Evolutionary conservation across 2,329 filamentous ascomycete genomes (phyloP).

Genomic region (Monilinia fructicola): DNA sequence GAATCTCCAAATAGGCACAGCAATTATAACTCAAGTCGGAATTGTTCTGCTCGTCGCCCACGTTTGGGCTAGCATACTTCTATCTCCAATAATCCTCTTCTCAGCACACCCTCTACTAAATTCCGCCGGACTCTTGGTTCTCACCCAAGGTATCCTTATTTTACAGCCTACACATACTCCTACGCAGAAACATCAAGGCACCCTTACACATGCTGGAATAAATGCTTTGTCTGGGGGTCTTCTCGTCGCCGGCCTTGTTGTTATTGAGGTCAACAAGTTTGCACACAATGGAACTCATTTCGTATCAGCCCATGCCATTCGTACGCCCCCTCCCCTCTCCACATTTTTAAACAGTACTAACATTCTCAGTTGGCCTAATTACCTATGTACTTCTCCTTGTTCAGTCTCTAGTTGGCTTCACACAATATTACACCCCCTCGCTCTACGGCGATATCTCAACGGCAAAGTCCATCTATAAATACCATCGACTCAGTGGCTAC

Average conservation of each 20-base stretch:
- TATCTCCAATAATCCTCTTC: slow-evolving; percentile 71
- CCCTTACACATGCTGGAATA: slow-evolving; percentile 65
- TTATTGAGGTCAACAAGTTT: slow-evolving; percentile 85
- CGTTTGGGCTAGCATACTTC: slow-evolving; percentile 76
- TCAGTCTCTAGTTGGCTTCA: slow-evolving; percentile 78
- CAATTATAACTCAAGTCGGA: slow-evolving; percentile 75
- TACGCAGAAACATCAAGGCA: slow-evolving; percentile 65
- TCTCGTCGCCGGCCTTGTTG: slow-evolving; percentile 61
- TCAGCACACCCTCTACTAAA: slow-evolving; percentile 79
- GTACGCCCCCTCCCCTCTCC: background rate
- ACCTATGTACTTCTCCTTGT: slow-evolving; percentile 68
- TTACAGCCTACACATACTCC: slow-evolving; percentile 84
- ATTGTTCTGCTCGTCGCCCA: slow-evolving; percentile 72
- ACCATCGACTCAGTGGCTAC: slow-evolving; percentile 80
- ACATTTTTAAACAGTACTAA: background rate
- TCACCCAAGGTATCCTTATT: slow-evolving; percentile 77
- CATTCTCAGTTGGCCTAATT: slow-evolving; percentile 56
- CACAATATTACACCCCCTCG: slow-evolving; percentile 73
- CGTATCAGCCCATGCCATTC: slow-evolving; percentile 74
- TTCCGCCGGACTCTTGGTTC: slow-evolving; percentile 66
- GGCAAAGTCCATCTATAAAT: slow-evolving; percentile 86
- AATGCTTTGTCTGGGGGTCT: slow-evolving; percentile 58
- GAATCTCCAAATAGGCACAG: slow-evolving; percentile 62
- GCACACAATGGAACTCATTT: slow-evolving; percentile 68
- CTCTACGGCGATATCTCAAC: slow-evolving; percentile 77